These are phyloP conservation scores for Cutaneotrichosporon dermatis DNA, from an alignment of 1,284 basidiomycete genomes.

Conservation along the genomic window DNA sequence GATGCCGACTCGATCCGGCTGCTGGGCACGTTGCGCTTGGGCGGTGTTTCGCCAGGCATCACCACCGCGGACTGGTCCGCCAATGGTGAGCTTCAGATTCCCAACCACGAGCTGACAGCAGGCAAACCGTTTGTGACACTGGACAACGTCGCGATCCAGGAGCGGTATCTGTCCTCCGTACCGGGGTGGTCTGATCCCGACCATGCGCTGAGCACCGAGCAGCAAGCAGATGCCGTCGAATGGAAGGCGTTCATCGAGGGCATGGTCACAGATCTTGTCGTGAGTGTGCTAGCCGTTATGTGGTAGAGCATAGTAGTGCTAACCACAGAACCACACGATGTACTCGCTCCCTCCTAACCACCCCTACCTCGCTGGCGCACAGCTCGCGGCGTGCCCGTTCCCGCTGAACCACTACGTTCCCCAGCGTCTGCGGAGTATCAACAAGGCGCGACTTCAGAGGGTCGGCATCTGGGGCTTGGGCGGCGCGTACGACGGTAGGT, in stretches of 20 bases:
- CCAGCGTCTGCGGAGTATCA: constrained; percentile 34
- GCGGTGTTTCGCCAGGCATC: constrained; percentile 20
- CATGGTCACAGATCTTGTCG: constrained; percentile 40
- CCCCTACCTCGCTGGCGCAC: constrained; percentile 29
- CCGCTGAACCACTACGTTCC: constrained; percentile 42
- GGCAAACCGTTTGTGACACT: constrained; percentile 35
- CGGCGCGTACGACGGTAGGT: constrained; percentile 28
- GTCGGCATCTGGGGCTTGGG: constrained; percentile 45
- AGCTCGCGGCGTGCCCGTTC: constrained; percentile 29
- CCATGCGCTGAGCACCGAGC: constrained; percentile 16
- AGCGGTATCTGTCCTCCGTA: constrained; percentile 23
- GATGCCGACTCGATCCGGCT: constrained; percentile 35
- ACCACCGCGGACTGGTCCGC: constrained; percentile 26
- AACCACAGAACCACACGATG: constrained; percentile 40
- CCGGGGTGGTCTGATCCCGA: constrained; percentile 32
- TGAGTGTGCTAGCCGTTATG: constrained; percentile 17
- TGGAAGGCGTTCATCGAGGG: constrained; percentile 44
- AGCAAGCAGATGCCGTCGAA: constrained; percentile 29
- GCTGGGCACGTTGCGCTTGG: constrained; percentile 26
- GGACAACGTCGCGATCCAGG: constrained; percentile 15
- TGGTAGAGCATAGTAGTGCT: not conserved
- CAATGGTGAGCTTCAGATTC: constrained; percentile 20
- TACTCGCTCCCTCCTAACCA: constrained; percentile 45
- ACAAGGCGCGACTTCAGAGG: constrained; percentile 32
- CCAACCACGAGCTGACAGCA: constrained; percentile 6